A percentile compares a stretch with the other conserved stretches of the same genome.
These are phyloP conservation scores for Candida dendrica DNA, from an alignment of 805 yeast genomes.

Conservation along the genomic window DNA sequence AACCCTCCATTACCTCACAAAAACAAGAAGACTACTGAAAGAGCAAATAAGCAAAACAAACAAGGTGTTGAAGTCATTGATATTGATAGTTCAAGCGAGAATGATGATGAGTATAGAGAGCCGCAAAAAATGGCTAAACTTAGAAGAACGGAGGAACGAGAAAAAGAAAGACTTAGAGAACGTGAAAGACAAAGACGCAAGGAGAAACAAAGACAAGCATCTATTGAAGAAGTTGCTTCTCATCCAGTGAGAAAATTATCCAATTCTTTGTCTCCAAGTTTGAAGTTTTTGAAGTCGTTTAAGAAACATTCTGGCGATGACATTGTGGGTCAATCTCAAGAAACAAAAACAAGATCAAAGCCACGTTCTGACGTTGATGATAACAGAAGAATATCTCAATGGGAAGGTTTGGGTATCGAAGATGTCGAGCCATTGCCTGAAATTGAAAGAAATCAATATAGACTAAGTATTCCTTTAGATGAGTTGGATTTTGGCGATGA, in stretches of 20 bases:
- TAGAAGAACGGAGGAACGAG: background rate
- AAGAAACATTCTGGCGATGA: background rate
- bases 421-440: slow-evolving; percentile 15
- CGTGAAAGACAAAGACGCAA: background rate
- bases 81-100: background rate
- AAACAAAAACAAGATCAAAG: background rate
- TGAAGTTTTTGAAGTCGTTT: slow-evolving; percentile 6
- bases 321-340: background rate
- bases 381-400: slow-evolving; percentile 1
- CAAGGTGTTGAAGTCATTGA: slow-evolving; percentile 17
- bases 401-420: slow-evolving; percentile 7
- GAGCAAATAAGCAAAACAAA: slow-evolving; percentile 15
- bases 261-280: slow-evolving; percentile 1
- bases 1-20: slow-evolving; percentile 14
- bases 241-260: background rate
- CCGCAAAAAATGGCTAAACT: background rate
- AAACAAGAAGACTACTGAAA: slow-evolving; percentile 9
- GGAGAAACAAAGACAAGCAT: background rate
- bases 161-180: background rate
- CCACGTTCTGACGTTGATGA: background rate
- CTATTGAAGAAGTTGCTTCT: background rate
- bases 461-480: slow-evolving; percentile 20
- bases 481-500: slow-evolving; percentile 12
- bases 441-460: slow-evolving; percentile 19
- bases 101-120: background rate